Percentiles rank a stretch among this genome's conserved stretches.
phyloP scores from a whole-genome alignment of 805 yeast genomes.

The Isabelozyma gotoi region DNA sequence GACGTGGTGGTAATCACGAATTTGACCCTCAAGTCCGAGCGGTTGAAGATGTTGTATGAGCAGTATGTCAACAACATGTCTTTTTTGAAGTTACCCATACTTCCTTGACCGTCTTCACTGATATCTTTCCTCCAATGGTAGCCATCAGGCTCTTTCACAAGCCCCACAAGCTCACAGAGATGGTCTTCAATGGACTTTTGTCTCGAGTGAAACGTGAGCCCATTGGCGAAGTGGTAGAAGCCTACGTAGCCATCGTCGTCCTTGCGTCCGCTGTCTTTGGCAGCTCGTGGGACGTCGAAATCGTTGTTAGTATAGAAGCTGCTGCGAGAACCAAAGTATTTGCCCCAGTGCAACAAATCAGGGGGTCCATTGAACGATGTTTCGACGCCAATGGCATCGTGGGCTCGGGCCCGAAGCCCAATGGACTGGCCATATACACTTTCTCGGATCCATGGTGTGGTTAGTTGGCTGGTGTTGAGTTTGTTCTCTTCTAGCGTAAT shows the following conservation, averaged over 20 bases:
- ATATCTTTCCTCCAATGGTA: slow-evolving; percentile 15
- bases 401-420: slow-evolving; percentile 23
- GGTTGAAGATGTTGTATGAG: slow-evolving; percentile 70
- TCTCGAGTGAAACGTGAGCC: slow-evolving; percentile 20
- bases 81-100: slow-evolving; percentile 7
- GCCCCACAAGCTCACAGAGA: slow-evolving; percentile 25
- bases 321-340: slow-evolving; percentile 30
- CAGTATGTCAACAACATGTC: slow-evolving; percentile 54
- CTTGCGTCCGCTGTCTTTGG: slow-evolving; percentile 8
- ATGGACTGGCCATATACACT: slow-evolving; percentile 26
- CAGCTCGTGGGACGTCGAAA: slow-evolving; percentile 14
- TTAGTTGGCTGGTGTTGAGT: neutral
- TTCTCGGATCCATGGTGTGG: slow-evolving; percentile 26
- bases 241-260: slow-evolving; percentile 43
- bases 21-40: slow-evolving; percentile 72
- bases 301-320: slow-evolving; percentile 25
- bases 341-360: slow-evolving; percentile 40
- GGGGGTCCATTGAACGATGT: slow-evolving; percentile 30
- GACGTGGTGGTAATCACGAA: slow-evolving; percentile 33
- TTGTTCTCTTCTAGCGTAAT: neutral
- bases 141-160: slow-evolving; percentile 14
- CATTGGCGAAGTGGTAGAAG: slow-evolving; percentile 38
- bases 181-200: slow-evolving; percentile 28
- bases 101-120: slow-evolving; percentile 3
- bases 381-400: slow-evolving; percentile 12